These are phyloP conservation scores for Podospora pseudoanserina DNA, from an alignment of 495 filamentous ascomycete genomes.

Conservation along the genomic window DNA sequence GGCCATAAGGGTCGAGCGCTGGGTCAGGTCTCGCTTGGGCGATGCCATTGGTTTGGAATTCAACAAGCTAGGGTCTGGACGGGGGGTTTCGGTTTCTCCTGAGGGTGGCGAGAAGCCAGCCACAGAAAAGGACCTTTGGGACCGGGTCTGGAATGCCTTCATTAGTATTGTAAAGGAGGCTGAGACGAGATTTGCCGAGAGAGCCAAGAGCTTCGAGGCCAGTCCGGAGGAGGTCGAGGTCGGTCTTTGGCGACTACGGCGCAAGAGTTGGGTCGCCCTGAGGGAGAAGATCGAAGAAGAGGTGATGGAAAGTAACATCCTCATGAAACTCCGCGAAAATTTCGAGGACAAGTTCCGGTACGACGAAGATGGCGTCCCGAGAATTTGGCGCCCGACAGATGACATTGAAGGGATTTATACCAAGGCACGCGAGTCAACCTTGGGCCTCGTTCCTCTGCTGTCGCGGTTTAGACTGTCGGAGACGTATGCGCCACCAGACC, in stretches of 20 bases:
- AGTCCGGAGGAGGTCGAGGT: conserved; percentile 87
- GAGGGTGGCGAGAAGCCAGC: conserved; percentile 68
- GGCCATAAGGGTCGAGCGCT: conserved; percentile 84
- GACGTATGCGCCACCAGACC: conserved; percentile 69
- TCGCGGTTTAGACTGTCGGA: conserved; percentile 72
- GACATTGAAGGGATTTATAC: conserved; percentile 97
- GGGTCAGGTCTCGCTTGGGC: conserved; percentile 79
- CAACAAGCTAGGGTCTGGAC: conserved; percentile 84
- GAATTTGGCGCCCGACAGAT: conserved; percentile 95
- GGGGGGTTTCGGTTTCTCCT: conserved; percentile 74
- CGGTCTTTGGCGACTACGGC: conserved; percentile 84
- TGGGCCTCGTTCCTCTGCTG: conserved; percentile 83
- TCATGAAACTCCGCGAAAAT: conserved; percentile 94
- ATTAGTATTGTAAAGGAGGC: conserved; percentile 80
- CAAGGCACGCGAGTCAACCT: conserved; percentile 81
- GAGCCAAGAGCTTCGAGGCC: conserved; percentile 90
- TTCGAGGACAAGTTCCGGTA: conserved; percentile 99
- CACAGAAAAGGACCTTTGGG: conserved; percentile 85
- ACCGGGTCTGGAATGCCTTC: conserved; percentile 90
- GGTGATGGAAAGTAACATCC: conserved; percentile 92
- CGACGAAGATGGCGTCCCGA: conserved; percentile 87
- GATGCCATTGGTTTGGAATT: conserved; percentile 92
- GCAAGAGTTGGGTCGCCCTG: conserved; percentile 91
- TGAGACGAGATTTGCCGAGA: conserved; percentile 75
- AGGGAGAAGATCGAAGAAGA: conserved; percentile 92